Conservation (phyloP, 768 basidiomycete genomes). For the Psilocybe cyanescens region DNA sequence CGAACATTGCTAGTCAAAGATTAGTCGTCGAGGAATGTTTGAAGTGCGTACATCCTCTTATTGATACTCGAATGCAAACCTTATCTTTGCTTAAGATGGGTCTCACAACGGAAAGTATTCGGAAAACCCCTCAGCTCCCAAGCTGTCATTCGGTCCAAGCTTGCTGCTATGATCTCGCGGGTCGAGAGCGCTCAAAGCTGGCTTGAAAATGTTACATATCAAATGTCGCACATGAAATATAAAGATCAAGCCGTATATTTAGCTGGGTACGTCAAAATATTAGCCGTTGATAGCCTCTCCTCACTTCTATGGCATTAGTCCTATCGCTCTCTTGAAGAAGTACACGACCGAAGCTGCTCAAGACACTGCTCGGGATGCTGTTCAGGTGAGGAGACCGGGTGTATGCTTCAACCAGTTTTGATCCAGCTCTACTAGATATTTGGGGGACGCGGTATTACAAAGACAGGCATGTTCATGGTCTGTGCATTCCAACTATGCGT, state of each 20-base stretch:
- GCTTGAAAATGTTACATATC: conserved; percentile 86
- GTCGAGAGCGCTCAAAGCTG: conserved; percentile 83
- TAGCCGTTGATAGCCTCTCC: neutral
- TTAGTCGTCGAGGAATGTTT: conserved; percentile 75
- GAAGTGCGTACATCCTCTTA: conserved; percentile 42
- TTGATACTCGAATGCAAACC: neutral
- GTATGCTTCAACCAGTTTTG: conserved; percentile 22
- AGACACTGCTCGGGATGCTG: conserved; percentile 79
- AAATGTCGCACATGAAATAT: conserved; percentile 88
- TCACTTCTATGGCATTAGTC: conserved; percentile 37
- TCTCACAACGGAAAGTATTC: conserved; percentile 77
- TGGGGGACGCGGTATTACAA: conserved; percentile 85
- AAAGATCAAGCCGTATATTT: conserved; percentile 73
- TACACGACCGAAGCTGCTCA: conserved; percentile 76
- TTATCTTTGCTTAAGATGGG: conserved; percentile 50
- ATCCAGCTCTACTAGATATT: conserved; percentile 60
- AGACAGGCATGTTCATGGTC: conserved; percentile 46
- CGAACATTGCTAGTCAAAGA: conserved; percentile 58
- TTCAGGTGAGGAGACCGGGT: conserved; percentile 31
- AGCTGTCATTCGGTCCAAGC: conserved; percentile 76
- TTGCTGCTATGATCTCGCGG: conserved; percentile 81
- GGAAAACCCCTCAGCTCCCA: conserved; percentile 71
- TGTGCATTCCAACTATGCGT: neutral
- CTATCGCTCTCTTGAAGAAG: conserved; percentile 82
- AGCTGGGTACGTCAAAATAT: conserved; percentile 57